Evolutionary conservation across 148 eudicot genomes (phyloP).

Genomic region (Talinum fruticosum): DNA sequence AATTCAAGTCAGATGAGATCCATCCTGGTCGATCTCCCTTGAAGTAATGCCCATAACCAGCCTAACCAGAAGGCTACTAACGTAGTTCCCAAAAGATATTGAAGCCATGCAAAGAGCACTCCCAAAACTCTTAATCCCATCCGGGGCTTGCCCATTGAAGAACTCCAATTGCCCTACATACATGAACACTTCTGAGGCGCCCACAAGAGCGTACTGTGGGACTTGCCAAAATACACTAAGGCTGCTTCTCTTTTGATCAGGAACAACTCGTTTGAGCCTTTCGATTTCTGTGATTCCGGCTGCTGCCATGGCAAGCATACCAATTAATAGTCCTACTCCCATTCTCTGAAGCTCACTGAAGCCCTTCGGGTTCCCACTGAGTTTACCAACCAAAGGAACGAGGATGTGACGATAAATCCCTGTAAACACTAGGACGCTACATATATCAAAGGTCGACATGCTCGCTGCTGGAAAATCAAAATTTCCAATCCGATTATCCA

Average conservation of each 20-base stretch:
- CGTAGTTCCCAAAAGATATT: conserved; percentile 75
- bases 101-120: conserved; percentile 95
- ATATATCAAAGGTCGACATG: conserved; percentile 77
- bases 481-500: conserved; percentile 48
- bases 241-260: conserved; percentile 30
- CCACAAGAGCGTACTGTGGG: conserved; percentile 83
- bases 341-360: conserved; percentile 85
- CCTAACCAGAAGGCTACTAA: conserved; percentile 60
- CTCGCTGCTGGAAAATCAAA: conserved; percentile 80
- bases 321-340: conserved; percentile 78
- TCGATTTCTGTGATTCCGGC: conserved; percentile 68
- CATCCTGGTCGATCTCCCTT: conserved; percentile 46
- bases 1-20: conserved; percentile 68
- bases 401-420: conserved; percentile 57
- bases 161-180: conserved; percentile 88
- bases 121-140: conserved; percentile 90
- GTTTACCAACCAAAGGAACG: conserved; percentile 49
- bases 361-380: conserved; percentile 66
- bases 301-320: conserved; percentile 67
- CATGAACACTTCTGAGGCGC: conserved; percentile 90
- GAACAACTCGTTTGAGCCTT: conserved; percentile 43
- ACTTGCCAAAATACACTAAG: conserved; percentile 78
- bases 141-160: conserved; percentile 85
- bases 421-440: conserved; percentile 69
- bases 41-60: conserved; percentile 68